These are phyloP conservation scores for Apiosordaria backusii DNA, from an alignment of 495 filamentous ascomycete genomes.

Conservation along the genomic window DNA sequence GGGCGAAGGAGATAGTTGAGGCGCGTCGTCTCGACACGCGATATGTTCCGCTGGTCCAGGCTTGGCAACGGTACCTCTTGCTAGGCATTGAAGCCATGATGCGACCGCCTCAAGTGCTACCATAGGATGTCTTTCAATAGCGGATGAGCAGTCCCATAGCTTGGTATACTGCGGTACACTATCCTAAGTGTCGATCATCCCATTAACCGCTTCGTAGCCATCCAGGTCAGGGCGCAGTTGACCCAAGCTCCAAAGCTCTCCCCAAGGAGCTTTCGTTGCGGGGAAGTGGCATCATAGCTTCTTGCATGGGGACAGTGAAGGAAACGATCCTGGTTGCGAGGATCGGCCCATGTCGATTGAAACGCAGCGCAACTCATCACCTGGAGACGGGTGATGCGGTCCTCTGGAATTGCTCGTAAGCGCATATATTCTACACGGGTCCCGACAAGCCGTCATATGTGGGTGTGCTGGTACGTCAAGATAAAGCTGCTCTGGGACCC, in stretches of 20 bases:
- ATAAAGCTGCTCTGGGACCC: neutral
- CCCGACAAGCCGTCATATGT: neutral
- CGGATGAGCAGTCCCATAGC: neutral
- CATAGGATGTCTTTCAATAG: neutral
- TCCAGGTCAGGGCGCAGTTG: constrained; percentile 18
- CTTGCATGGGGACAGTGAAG: constrained; percentile 3
- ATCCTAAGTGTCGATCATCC: constrained; percentile 30
- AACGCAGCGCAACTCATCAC: constrained; percentile 16
- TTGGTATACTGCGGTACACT: constrained; percentile 13
- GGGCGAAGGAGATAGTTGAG: constrained; percentile 4
- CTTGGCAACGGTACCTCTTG: constrained; percentile 12
- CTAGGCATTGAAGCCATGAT: constrained; percentile 10
- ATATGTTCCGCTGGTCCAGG: constrained; percentile 34
- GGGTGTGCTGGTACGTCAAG: neutral
- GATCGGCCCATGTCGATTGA: constrained; percentile 23
- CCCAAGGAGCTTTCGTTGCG: constrained; percentile 17
- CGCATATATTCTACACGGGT: neutral
- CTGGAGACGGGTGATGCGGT: neutral
- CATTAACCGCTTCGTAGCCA: constrained; percentile 32
- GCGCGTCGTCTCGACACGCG: constrained; percentile 32
- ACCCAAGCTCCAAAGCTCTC: constrained; percentile 23
- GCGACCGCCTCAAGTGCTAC: constrained; percentile 28
- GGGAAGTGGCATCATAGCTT: constrained; percentile 13
- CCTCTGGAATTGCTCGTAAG: neutral
- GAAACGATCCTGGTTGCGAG: constrained; percentile 17